Conservation (phyloP, 2,329 filamentous ascomycete genomes). For the Aspergillus caelatus region DNA sequence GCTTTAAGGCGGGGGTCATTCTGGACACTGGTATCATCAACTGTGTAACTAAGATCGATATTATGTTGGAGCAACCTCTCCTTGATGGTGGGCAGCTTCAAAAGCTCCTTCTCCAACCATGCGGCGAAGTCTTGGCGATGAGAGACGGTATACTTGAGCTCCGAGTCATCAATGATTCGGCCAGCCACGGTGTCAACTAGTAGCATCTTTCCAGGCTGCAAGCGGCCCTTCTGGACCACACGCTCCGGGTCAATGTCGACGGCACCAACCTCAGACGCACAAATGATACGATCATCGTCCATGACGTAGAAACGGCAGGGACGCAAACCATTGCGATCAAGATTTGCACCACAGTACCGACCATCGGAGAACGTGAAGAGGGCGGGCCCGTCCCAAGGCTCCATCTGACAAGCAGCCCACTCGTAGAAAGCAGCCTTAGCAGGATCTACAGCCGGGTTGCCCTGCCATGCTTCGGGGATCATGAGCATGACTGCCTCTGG, state of each 20-base stretch:
- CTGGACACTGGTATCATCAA: slow-evolving; percentile 73
- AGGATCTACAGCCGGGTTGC: slow-evolving; percentile 87
- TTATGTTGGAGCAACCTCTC: slow-evolving; percentile 59
- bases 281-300: slow-evolving; percentile 95
- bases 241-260: slow-evolving; percentile 88
- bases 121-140: slow-evolving; percentile 82
- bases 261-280: slow-evolving; percentile 93
- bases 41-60: slow-evolving; percentile 66
- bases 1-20: slow-evolving; percentile 82
- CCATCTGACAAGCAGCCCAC: slow-evolving; percentile 98
- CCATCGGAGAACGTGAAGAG: slow-evolving; percentile 97
- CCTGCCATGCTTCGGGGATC: slow-evolving; percentile 98
- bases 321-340: slow-evolving; percentile 91
- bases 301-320: slow-evolving; percentile 97
- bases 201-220: slow-evolving; percentile 95
- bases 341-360: slow-evolving; percentile 93
- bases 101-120: slow-evolving; percentile 84
- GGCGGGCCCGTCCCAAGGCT: slow-evolving; percentile 96
- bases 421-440: slow-evolving; percentile 97
- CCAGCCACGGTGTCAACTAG: slow-evolving; percentile 89
- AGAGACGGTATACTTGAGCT: slow-evolving; percentile 88
- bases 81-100: slow-evolving; percentile 77
- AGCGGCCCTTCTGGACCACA: slow-evolving; percentile 87
- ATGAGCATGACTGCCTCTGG: slow-evolving; percentile 98
- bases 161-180: slow-evolving; percentile 90